Base-by-base conservation (phyloP, 345 rosid genomes). In the Populus nigra region DNA sequence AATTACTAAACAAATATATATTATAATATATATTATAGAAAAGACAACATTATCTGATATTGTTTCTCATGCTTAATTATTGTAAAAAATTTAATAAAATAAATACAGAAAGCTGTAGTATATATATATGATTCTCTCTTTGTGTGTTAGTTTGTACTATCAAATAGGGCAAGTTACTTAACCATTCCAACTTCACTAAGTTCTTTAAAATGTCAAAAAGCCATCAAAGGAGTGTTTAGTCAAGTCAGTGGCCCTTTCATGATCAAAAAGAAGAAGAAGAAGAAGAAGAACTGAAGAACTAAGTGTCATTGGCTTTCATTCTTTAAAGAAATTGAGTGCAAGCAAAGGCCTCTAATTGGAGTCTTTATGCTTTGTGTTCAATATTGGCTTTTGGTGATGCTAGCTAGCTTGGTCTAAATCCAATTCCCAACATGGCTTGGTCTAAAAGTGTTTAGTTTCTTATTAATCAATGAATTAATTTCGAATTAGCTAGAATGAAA, bases 161-260 rank as follows among this genome's bases (percentile, higher is more conserved):
- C 78, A 74, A 45, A 55, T n/a, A 73, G 79, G 85, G 77, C 41
- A 76, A 79, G 83, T 81, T 76, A 71, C 76, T 84, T 84, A 73
- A 78, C 69, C 81, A 65, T 35, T 72, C 66, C 43, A 79, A 72
- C 29, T 27, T 59, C 80, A 59, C 63, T 12, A 59, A 59, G 11
- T 4, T 59, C 63, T n/a, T 9, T n/a, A 10, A n/a, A 59, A n/a
- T 10, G 65, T 59, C 65, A 59, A 23, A 59, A 59, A 23, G 7
- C 27, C 65, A 59, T 59, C 65, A 11, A 33, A 59, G 1, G 27
- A 1, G 10, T 23, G 1, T n/a, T 4, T n/a, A n/a, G 4, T 23
- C 0, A 59, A 59, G 65, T 59, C 65, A 23, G 65, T n/a, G 65
- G 15, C 29, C 65, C n/a, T 59, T 59, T 59, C 63, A 59, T 59